Conservation (phyloP, 768 basidiomycete species). For the Nidularia pulvinata region DNA sequence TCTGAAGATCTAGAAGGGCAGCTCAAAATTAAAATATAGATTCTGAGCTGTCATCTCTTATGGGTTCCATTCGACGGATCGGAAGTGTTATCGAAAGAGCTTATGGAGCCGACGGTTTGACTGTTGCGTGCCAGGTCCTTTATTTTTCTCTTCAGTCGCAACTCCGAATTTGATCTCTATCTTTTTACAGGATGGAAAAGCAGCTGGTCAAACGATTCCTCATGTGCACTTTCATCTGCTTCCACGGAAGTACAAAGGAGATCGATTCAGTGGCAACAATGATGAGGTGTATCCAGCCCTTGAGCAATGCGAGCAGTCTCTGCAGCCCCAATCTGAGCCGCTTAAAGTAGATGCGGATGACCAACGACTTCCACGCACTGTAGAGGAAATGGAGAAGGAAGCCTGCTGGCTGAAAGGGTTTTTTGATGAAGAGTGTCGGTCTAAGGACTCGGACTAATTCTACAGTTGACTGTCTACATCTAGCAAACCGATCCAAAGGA, state of each 20-base stretch:
- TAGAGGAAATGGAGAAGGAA: constrained; percentile 82
- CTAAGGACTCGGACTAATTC: too few species aligned
- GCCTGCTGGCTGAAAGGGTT: constrained; percentile 66
- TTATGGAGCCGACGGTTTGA: constrained; percentile 83
- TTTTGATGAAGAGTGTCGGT: constrained; percentile 29
- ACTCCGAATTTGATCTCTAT: background rate
- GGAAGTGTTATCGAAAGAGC: constrained; percentile 79
- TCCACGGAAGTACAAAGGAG: constrained; percentile 74
- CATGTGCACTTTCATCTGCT: constrained; percentile 98
- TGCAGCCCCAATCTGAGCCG: constrained; percentile 37
- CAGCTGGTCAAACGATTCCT: constrained; percentile 78
- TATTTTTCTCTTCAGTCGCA: background rate
- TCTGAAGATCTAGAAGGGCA: background rate
- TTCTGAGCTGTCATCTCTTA: constrained; percentile 80
- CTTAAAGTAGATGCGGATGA: constrained; percentile 74
- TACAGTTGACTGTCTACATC: too few species aligned
- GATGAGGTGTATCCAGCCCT: constrained; percentile 83
- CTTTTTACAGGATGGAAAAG: constrained; percentile 73
- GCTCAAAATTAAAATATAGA: constrained; percentile 19
- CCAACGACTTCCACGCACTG: constrained; percentile 54
- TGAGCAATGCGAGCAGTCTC: constrained; percentile 58
- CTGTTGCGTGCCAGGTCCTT: constrained; percentile 84
- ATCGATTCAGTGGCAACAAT: constrained; percentile 60
- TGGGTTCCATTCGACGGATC: constrained; percentile 77
- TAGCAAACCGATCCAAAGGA: too few species aligned